Evolutionary conservation across 768 basidiomycete genomes (phyloP), one percentile per base, ranked within the genome.

Genomic region (Steccherinum ochraceum): DNA sequence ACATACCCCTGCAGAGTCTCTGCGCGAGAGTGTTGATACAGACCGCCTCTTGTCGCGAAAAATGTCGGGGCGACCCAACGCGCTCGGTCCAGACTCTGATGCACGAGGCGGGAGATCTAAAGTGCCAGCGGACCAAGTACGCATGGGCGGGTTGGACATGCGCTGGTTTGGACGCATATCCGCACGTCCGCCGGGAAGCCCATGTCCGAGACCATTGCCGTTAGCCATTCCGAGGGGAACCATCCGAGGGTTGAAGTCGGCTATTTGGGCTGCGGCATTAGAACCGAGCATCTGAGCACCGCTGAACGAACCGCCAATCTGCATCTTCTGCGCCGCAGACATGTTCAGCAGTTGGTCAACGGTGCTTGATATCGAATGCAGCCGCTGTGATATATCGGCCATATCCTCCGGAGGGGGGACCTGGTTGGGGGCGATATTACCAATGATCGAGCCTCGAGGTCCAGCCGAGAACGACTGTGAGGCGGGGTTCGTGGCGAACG

Each of bases 41-140:
- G 88, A 90, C 49, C 89, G 81, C 57, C 89, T 83, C 67, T 90
- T 89, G 67, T 86, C 83, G 45, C 83, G 75, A 42, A 71, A 64
- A 26, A 72, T 58, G 47, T 71, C 72, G 42, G 64, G 67, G 21
- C 76, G 69, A 24, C 67, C 69, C 12, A 75, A 53, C 3, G 61
- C 52, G 18, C 50, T 59, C 26, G 62, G 48, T 40, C 67, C 49
- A 41, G 67, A 64, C 26, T 64, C 76, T 44, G 78, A 67, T 45
- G 77, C 66, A 40, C 87, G 78, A 57, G 83, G 63, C 7, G 86
- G 83, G 50, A 91, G 67, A 58, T 93, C 89, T 13, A 91, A 70
- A 41, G 77, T 85, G 27, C 89, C 89, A 35, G 86, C 81, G 50
- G 90, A 90, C 89, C 89, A 93, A 19, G 88, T 89, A 40, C 90